A percentile compares a stretch with the other conserved stretches of the same genome.
Conservation (phyloP, 331 rosid genomes). For the Acacia pycnantha region DNA sequence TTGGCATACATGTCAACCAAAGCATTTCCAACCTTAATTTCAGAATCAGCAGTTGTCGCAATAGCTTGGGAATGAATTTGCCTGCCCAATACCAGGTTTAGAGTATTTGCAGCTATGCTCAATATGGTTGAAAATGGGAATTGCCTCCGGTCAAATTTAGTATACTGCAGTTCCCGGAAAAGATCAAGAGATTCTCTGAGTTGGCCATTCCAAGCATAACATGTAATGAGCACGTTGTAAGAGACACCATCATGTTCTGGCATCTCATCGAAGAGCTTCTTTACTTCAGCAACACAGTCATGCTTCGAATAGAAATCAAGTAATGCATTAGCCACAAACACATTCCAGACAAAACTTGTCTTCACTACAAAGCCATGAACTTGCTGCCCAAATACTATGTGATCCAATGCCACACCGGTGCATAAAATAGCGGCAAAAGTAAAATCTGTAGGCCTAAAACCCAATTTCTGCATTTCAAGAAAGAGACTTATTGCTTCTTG, state of each 20-base stretch:
- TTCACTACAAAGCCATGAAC: slow-evolving; percentile 70
- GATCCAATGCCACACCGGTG: slow-evolving; percentile 65
- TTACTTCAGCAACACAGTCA: slow-evolving; percentile 47
- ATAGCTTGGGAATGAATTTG: slow-evolving; percentile 15
- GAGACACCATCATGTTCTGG: slow-evolving; percentile 82
- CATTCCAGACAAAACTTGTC: slow-evolving; percentile 64
- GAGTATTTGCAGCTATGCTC: slow-evolving; percentile 8
- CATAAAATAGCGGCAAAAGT: slow-evolving; percentile 79
- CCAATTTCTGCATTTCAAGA: slow-evolving; percentile 59
- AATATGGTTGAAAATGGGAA: slow-evolving; percentile 59
- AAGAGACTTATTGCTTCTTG: slow-evolving; percentile 62
- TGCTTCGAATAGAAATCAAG: slow-evolving; percentile 89
- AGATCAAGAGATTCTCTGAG: slow-evolving; percentile 49
- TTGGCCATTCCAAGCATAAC: slow-evolving; percentile 61
- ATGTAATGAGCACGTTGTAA: slow-evolving; percentile 65
- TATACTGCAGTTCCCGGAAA: slow-evolving; percentile 53
- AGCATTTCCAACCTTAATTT: background rate
- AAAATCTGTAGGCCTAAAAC: slow-evolving; percentile 63
- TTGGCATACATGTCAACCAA: slow-evolving; percentile 18
- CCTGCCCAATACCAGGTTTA: background rate
- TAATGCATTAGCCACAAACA: slow-evolving; percentile 85
- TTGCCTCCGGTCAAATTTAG: slow-evolving; percentile 62
- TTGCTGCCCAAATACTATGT: slow-evolving; percentile 58
- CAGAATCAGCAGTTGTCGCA: background rate
- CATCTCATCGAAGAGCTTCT: slow-evolving; percentile 69